Evolutionary conservation across 805 yeast genomes (phyloP).

Genomic region (Cyberlindnera americana): DNA sequence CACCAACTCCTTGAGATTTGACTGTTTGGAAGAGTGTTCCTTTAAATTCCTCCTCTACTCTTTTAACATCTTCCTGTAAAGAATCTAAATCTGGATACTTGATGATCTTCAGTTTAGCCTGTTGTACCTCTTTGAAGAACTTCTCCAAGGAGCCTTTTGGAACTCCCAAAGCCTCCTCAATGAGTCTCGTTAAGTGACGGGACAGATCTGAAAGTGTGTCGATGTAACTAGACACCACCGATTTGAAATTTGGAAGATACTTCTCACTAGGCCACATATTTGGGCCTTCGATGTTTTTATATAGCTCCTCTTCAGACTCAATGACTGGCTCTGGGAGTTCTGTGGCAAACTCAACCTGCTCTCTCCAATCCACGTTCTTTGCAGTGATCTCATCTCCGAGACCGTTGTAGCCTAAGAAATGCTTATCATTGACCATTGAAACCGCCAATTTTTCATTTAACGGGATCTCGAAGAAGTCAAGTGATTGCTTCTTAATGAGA

Average conservation of each 20-base stretch:
- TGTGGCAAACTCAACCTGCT: constrained; percentile 46
- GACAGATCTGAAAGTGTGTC: constrained; percentile 43
- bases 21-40: constrained; percentile 38
- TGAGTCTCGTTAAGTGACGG: constrained; percentile 39
- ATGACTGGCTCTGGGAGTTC: constrained; percentile 41
- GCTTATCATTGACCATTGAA: constrained; percentile 41
- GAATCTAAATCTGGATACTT: constrained; percentile 35
- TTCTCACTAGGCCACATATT: constrained; percentile 41
- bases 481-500: constrained; percentile 30
- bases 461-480: constrained; percentile 39
- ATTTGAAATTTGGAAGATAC: constrained; percentile 35
- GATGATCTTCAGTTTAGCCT: constrained; percentile 42
- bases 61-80: constrained; percentile 23
- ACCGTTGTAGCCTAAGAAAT: constrained; percentile 44
- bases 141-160: constrained; percentile 39
- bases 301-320: constrained; percentile 29
- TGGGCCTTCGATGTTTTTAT: constrained; percentile 45
- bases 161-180: constrained; percentile 55
- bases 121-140: constrained; percentile 45
- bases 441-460: constrained; percentile 35
- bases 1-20: constrained; percentile 31
- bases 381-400: constrained; percentile 47
- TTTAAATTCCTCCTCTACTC: constrained; percentile 41
- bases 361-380: constrained; percentile 45
- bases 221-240: constrained; percentile 33